phyloP scores from a whole-genome alignment of 176 grass and related monocot genomes.

The Carex myosuroides region DNA sequence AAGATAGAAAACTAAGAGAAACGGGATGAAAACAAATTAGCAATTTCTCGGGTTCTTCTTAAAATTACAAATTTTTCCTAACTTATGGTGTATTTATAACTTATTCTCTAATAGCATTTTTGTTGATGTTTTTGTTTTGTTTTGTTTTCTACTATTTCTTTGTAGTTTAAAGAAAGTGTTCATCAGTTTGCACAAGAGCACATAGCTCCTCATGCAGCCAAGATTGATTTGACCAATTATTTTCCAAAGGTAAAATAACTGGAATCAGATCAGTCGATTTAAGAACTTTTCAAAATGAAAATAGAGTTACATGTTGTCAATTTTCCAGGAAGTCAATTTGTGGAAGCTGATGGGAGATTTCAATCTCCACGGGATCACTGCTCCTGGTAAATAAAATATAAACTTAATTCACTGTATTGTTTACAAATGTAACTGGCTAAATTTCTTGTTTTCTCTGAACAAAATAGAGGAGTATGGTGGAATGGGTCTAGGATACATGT shows the following conservation, averaged over 20 bases:
- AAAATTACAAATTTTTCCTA: neutral
- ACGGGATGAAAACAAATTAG: neutral
- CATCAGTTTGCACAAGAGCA: slow-evolving; percentile 73
- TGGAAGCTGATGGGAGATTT: slow-evolving; percentile 97
- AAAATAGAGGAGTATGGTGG: slow-evolving; percentile 85
- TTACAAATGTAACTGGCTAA: slow-evolving; percentile 5
- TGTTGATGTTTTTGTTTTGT: neutral
- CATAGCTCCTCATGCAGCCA: slow-evolving; percentile 73
- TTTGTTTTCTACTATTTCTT: neutral
- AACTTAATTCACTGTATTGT: neutral
- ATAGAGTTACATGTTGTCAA: neutral
- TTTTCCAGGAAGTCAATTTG: slow-evolving; percentile 51
- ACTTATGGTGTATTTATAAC: neutral
- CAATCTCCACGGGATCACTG: slow-evolving; percentile 90
- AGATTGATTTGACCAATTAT: slow-evolving; percentile 56
- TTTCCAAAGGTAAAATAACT: slow-evolving; percentile 48
- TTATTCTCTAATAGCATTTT: neutral
- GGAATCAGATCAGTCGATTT: neutral
- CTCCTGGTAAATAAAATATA: slow-evolving; percentile 38
- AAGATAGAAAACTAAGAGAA: neutral
- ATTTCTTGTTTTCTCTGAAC: neutral
- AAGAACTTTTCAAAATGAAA: neutral
- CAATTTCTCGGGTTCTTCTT: neutral
- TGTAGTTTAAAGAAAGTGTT: slow-evolving; percentile 89
- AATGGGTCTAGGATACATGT: slow-evolving; percentile 77